Percentiles rank a stretch among this genome's conserved stretches.
Evolutionary conservation across 1,139 yeast genomes (phyloP).

Genomic region (Yamadazyma trypodendri): DNA sequence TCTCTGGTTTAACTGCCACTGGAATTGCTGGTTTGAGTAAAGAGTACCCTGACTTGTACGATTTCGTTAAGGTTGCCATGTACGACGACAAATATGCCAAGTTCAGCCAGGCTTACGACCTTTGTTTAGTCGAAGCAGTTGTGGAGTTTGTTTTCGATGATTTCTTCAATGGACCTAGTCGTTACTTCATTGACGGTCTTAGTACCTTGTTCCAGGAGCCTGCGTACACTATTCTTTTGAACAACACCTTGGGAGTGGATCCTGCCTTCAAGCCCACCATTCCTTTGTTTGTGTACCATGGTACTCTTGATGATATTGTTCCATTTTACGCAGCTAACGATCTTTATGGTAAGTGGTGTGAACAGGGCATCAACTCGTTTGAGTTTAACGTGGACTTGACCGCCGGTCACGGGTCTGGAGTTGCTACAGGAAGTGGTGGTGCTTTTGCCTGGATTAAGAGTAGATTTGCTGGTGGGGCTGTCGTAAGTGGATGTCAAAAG

Average conservation of each 20-base stretch:
- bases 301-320: slow-evolving; percentile 27
- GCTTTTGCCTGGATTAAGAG: slow-evolving; percentile 27
- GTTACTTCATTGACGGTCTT: slow-evolving; percentile 19
- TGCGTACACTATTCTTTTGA: slow-evolving; percentile 15
- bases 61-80: slow-evolving; percentile 9
- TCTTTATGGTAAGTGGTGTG: slow-evolving; percentile 33
- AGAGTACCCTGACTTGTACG: slow-evolving; percentile 25
- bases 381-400: slow-evolving; percentile 26
- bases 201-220: slow-evolving; percentile 16
- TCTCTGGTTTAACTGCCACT: slow-evolving; percentile 28
- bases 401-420: slow-evolving; percentile 29
- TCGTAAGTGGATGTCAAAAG: slow-evolving; percentile 29
- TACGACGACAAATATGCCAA: slow-evolving; percentile 14
- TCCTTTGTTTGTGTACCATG: slow-evolving; percentile 37
- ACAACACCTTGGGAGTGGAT: slow-evolving; percentile 23
- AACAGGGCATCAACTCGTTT: slow-evolving; percentile 26
- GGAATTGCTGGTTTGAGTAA: slow-evolving; percentile 29
- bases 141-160: slow-evolving; percentile 14
- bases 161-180: slow-evolving; percentile 17
- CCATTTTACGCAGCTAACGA: slow-evolving; percentile 26
- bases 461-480: slow-evolving; percentile 19
- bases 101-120: slow-evolving; percentile 15
- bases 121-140: slow-evolving; percentile 17
- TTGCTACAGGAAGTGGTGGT: slow-evolving; percentile 28
- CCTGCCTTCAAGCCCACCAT: slow-evolving; percentile 23